Evolutionary conservation across 2,329 filamentous ascomycete genomes (phyloP).

Genomic region (Arachnopeziza araneosa): DNA sequence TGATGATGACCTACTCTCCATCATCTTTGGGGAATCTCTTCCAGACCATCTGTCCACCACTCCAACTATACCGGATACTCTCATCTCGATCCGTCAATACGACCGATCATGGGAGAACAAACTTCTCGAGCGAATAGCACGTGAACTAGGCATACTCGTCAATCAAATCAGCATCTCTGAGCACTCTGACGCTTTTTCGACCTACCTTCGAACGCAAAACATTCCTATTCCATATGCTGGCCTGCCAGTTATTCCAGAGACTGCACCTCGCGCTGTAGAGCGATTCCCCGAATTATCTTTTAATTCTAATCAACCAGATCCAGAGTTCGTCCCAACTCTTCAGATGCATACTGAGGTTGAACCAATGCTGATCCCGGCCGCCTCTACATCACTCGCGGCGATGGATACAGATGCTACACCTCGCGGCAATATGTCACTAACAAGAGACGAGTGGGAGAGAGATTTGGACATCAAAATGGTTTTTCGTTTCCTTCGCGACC

Average conservation of each 20-base stretch:
- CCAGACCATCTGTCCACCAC: constrained; percentile 39
- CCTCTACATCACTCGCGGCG: not conserved
- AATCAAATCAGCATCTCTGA: constrained; percentile 65
- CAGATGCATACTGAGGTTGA: constrained; percentile 11
- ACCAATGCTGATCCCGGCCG: not conserved
- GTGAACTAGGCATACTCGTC: constrained; percentile 78
- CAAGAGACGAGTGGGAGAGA: constrained; percentile 68
- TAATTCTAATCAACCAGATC: constrained; percentile 11
- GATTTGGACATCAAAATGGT: constrained; percentile 88
- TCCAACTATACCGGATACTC: constrained; percentile 12
- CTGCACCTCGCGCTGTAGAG: constrained; percentile 22
- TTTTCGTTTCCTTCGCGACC: constrained; percentile 77
- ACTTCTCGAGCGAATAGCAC: constrained; percentile 77
- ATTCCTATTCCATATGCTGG: constrained; percentile 71
- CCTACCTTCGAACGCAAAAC: constrained; percentile 63
- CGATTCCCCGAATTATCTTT: not conserved
- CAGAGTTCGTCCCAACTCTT: constrained; percentile 27
- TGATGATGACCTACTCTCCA: constrained; percentile 75
- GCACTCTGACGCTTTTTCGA: constrained; percentile 83
- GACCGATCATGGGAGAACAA: constrained; percentile 64
- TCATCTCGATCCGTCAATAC: constrained; percentile 9
- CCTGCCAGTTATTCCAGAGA: constrained; percentile 59
- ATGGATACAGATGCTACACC: constrained; percentile 21
- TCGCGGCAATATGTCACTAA: constrained; percentile 12
- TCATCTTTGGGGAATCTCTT: constrained; percentile 80